Conservation (phyloP, 352 stramenopile genomes). For the Pythium brassicae region DNA sequence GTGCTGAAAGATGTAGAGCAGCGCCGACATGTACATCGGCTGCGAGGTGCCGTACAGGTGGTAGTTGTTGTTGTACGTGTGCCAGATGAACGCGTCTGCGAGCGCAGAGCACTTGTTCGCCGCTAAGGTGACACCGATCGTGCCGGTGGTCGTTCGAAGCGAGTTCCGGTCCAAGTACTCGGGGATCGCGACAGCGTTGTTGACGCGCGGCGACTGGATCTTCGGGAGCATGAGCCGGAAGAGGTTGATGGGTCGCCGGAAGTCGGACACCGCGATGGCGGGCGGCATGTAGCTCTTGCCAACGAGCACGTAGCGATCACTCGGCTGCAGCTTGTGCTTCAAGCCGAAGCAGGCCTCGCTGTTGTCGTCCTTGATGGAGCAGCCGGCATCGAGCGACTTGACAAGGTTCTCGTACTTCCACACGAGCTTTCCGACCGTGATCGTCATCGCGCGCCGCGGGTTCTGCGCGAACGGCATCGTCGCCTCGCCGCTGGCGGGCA, state of each 20-base stretch:
- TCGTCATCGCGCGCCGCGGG: conserved; percentile 15
- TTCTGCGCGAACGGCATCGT: conserved; percentile 10
- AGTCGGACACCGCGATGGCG: conserved; percentile 8
- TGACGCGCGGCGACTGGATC: conserved; percentile 11
- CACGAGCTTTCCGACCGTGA: conserved; percentile 35
- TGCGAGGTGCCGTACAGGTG: conserved; percentile 16
- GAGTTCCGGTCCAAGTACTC: conserved; percentile 2
- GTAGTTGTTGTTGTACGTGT: conserved; percentile 26
- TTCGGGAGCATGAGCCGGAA: conserved; percentile 11
- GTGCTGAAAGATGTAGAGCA: conserved; percentile 55
- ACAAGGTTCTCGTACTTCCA: conserved; percentile 29
- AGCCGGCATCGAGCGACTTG: conserved; percentile 18
- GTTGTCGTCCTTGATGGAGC: not conserved
- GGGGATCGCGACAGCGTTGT: conserved; percentile 4
- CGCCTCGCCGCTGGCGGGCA: not conserved
- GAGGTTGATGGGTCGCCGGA: conserved; percentile 10
- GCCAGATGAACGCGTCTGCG: conserved; percentile 32
- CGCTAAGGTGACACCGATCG: not conserved
- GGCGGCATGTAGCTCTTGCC: conserved; percentile 3
- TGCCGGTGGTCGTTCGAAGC: not conserved
- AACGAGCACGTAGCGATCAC: conserved; percentile 12
- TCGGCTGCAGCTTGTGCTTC: conserved; percentile 14
- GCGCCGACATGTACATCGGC: conserved; percentile 34
- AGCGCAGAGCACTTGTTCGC: conserved; percentile 10
- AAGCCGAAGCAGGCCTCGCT: conserved; percentile 23